A percentile compares a stretch with the other conserved stretches of the same genome.
Evolutionary conservation across 768 basidiomycete genomes (phyloP).

Genomic region (Leccinum aurantiacum): DNA sequence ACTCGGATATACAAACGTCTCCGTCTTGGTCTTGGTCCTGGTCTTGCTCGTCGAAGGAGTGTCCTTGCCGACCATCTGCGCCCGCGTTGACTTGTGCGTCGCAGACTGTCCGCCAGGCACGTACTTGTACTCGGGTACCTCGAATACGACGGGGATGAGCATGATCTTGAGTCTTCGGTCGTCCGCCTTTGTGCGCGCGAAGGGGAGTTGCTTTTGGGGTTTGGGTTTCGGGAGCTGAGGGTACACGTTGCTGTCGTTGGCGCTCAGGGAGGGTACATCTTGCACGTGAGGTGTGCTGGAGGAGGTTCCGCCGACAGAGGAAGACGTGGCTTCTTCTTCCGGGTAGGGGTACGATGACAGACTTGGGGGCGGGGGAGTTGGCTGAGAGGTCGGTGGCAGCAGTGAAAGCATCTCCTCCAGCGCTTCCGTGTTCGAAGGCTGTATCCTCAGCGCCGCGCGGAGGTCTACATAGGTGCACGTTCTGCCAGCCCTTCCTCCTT

Average conservation of each 20-base stretch:
- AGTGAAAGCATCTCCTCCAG: slow-evolving; percentile 52
- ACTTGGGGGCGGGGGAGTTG: slow-evolving; percentile 5
- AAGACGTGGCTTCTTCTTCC: slow-evolving; percentile 28
- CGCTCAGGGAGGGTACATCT: slow-evolving; percentile 17
- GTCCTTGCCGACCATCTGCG: slow-evolving; percentile 9
- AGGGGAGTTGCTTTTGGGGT: slow-evolving; percentile 49
- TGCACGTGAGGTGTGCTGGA: not conserved
- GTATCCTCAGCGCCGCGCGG: slow-evolving; percentile 57
- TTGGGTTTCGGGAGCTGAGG: slow-evolving; percentile 43
- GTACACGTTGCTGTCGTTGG: slow-evolving; percentile 18
- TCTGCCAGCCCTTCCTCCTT: no score
- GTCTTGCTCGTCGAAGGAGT: slow-evolving; percentile 24
- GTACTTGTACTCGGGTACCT: slow-evolving; percentile 29
- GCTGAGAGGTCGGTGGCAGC: slow-evolving; percentile 20
- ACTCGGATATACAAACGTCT: slow-evolving; percentile 54
- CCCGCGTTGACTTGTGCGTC: slow-evolving; percentile 30
- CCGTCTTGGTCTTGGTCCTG: slow-evolving; percentile 37
- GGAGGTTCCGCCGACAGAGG: slow-evolving; percentile 27
- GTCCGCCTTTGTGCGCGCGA: slow-evolving; percentile 50
- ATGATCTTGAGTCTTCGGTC: slow-evolving; percentile 54
- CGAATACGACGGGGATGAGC: slow-evolving; percentile 44
- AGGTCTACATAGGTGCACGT: slow-evolving; percentile 50
- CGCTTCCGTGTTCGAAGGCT: slow-evolving; percentile 66
- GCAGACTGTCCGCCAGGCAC: slow-evolving; percentile 20
- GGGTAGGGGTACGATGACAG: slow-evolving; percentile 6